A percentile compares a stretch with the other conserved stretches of the same genome.
Conservation (phyloP, 2,329 filamentous ascomycete genomes). For the Penicillium sp. region DNA sequence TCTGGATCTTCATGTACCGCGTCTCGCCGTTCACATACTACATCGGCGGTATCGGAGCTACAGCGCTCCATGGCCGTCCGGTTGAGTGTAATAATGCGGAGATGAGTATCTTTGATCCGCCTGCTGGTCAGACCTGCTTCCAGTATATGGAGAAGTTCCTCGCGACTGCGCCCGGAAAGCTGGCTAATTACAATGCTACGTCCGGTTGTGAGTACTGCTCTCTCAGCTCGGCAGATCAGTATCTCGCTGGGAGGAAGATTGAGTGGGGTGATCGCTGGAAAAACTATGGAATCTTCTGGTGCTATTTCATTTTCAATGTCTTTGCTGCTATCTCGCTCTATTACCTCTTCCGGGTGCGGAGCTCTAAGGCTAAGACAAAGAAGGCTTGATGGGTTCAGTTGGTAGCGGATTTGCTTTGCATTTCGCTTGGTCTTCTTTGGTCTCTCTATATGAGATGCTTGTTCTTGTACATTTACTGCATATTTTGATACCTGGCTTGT, state of each 20-base stretch:
- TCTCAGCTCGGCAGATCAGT: slow-evolving; percentile 36
- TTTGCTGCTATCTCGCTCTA: slow-evolving; percentile 55
- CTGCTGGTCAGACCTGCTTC: slow-evolving; percentile 55
- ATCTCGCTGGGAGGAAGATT: slow-evolving; percentile 46
- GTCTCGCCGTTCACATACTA: slow-evolving; percentile 56
- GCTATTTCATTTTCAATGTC: slow-evolving; percentile 60
- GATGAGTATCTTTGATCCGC: slow-evolving; percentile 63
- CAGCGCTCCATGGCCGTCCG: slow-evolving; percentile 64
- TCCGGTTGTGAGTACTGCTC: slow-evolving; percentile 52
- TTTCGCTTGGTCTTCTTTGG: background rate
- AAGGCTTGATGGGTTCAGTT: background rate
- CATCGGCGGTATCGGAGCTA: slow-evolving; percentile 63
- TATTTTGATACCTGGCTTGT: background rate
- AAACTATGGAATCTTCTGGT: slow-evolving; percentile 64
- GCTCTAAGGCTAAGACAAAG: slow-evolving; percentile 32
- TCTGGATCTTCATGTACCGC: slow-evolving; percentile 65
- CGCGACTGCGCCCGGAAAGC: slow-evolving; percentile 49
- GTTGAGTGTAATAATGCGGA: slow-evolving; percentile 70
- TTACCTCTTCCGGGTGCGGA: slow-evolving; percentile 42
- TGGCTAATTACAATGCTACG: slow-evolving; percentile 52
- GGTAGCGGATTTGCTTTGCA: background rate
- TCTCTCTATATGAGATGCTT: no score
- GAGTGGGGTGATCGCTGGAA: slow-evolving; percentile 62
- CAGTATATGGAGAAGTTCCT: slow-evolving; percentile 60
- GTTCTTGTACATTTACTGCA: background rate